These are phyloP conservation scores for Paspalum vaginatum DNA, from an alignment of 176 grass and related monocot species.

Conservation along the genomic window DNA sequence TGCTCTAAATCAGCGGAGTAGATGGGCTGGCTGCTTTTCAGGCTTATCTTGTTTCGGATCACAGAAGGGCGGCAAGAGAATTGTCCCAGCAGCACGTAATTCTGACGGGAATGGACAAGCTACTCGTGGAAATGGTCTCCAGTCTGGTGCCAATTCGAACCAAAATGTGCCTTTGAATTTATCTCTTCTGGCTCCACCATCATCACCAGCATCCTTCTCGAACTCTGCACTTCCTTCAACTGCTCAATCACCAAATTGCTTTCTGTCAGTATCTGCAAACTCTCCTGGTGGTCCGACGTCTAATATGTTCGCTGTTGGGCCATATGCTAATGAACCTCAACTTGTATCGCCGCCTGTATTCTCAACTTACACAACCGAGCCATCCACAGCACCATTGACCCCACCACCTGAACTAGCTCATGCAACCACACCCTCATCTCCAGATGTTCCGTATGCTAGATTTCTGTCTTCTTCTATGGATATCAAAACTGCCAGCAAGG, in stretches of 20 bases:
- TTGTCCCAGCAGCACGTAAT: constrained; percentile 80
- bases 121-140: constrained; percentile 51
- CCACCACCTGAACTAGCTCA: constrained; percentile 87
- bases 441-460: constrained; percentile 84
- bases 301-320: constrained; percentile 80
- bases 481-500: constrained; percentile 69
- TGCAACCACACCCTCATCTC: constrained; percentile 82
- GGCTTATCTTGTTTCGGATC: constrained; percentile 82
- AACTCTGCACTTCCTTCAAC: constrained; percentile 82
- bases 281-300: constrained; percentile 73
- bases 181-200: constrained; percentile 83
- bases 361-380: constrained; percentile 91
- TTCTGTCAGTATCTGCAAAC: constrained; percentile 74
- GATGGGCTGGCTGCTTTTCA: constrained; percentile 81
- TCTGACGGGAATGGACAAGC: constrained; percentile 60
- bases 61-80: constrained; percentile 73
- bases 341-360: constrained; percentile 83
- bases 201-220: constrained; percentile 78
- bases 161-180: constrained; percentile 69
- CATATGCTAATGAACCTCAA: constrained; percentile 87
- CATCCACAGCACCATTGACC: constrained; percentile 84
- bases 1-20: constrained; percentile 50
- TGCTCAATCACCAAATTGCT: constrained; percentile 75
- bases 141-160: constrained; percentile 65
- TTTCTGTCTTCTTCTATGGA: constrained; percentile 75